Base-by-base conservation (phyloP, 345 rosid genomes). In the Pugionium dolabratum region DNA sequence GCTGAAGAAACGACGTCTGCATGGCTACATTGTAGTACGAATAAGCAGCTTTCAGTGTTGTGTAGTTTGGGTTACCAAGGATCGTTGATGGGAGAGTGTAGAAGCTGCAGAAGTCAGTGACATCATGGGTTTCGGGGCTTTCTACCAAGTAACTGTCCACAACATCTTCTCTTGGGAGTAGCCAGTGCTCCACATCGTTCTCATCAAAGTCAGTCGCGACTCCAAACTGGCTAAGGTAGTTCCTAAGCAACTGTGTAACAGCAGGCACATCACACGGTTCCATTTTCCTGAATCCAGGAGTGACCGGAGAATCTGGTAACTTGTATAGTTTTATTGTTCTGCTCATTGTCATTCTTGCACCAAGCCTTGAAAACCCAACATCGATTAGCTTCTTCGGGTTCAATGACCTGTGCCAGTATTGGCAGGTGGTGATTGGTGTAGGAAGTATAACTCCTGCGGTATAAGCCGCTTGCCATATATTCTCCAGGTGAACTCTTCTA, bases 251-350 rank as follows among this genome's bases (percentile, higher is more conserved):
- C 42, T 26, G n/a, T 26, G 59, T 54, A 0, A 54, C 59, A 8
- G 59, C 59, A 54, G 59, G 44, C 11, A 54, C 59, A 36, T 54
- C 41, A 34, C 30, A 25, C 1, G 28, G 40, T 36, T 54, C 41
- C 59, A 54, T 54, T 54, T 54, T 25, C 59, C 59, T 54, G n/a
- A 54, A 54, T 0, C 59, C 59, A 54, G 43, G 31, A 54, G 59
- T 54, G 37, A 5, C 11, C 2, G 44, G 44, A 35, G 37, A 43
- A 8, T 54, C 59, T 54, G 44, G 59, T 25, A 54, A 36, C 59
- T 54, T 54, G 59, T 54, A 54, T 3, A 54, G 44, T 3, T 36
- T 54, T 4, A 54, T 32, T 4, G 44, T 32, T 1, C 30, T 54
- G 44, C 59, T 54, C 59, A 54, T 54, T 2, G 59, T 32, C 59